These are phyloP conservation scores for Aurantiochytrium sp. DNA, from an alignment of 108 stramenopile genomes.

Conservation along the genomic window DNA sequence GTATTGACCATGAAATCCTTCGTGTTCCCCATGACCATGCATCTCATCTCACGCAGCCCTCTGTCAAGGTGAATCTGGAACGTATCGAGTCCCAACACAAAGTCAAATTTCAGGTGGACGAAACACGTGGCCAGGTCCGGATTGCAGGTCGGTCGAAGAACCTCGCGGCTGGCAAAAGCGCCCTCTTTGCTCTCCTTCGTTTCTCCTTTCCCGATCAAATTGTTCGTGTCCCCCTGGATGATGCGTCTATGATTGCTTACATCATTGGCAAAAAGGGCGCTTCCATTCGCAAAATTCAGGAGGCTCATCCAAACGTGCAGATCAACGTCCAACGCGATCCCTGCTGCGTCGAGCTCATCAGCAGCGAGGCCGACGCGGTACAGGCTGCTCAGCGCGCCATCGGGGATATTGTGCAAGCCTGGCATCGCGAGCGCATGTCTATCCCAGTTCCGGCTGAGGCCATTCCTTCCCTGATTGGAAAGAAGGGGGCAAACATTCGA, in stretches of 20 bases:
- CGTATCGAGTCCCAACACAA: background rate
- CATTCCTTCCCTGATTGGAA: background rate
- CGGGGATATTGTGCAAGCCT: background rate
- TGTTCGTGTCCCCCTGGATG: background rate
- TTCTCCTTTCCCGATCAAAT: background rate
- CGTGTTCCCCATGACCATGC: background rate
- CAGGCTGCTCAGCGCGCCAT: background rate
- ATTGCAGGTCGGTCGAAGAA: background rate
- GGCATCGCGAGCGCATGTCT: background rate
- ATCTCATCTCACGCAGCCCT: background rate
- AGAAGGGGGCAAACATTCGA: background rate
- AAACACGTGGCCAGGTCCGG: background rate
- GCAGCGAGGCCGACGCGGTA: background rate
- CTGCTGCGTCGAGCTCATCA: background rate
- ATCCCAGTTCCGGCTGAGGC: background rate
- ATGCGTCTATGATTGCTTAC: background rate
- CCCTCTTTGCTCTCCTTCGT: background rate
- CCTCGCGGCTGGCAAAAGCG: background rate
- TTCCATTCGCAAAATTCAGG: background rate
- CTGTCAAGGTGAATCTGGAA: background rate
- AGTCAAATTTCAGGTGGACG: background rate
- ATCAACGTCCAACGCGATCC: background rate
- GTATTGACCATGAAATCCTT: background rate
- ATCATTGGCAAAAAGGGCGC: slow-evolving; percentile 11
- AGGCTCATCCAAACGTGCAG: background rate